A percentile compares a stretch with the other conserved stretches of the same genome.
Conservation (phyloP, 2,329 filamentous ascomycete genomes). For the Penicillium sumatraense region DNA sequence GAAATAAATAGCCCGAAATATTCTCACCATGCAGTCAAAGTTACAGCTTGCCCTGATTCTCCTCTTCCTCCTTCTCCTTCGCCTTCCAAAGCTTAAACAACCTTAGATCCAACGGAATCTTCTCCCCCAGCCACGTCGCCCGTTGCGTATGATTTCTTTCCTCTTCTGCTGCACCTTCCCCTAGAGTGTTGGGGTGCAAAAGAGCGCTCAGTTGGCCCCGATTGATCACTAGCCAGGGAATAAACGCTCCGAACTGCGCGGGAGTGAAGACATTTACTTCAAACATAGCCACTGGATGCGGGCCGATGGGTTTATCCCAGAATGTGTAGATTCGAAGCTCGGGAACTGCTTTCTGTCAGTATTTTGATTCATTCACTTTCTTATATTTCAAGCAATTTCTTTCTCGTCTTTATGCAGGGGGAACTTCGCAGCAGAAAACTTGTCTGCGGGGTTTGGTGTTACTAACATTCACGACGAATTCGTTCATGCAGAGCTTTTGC, state of each 20-base stretch:
- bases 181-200: conserved; percentile 76
- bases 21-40: too few relatives aligned
- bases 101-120: conserved; percentile 48
- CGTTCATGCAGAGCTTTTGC: conserved; percentile 76
- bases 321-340: conserved; percentile 81
- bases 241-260: conserved; percentile 84
- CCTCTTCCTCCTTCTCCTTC: conserved; percentile 24
- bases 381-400: too few relatives aligned
- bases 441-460: background rate
- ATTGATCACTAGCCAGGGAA: conserved; percentile 83
- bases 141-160: conserved; percentile 54
- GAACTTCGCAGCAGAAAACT: too few relatives aligned
- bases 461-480: conserved; percentile 76
- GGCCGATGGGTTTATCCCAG: conserved; percentile 78
- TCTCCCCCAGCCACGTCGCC: conserved; percentile 52
- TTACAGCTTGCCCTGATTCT: conserved; percentile 6
- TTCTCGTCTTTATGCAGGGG: too few relatives aligned
- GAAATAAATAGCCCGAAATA: too few relatives aligned
- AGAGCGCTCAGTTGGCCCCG: conserved; percentile 78
- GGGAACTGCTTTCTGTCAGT: conserved; percentile 62
- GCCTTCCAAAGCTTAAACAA: conserved; percentile 40
- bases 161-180: conserved; percentile 46
- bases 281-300: conserved; percentile 86
- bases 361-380: background rate
- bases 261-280: conserved; percentile 89